Evolutionary conservation across 352 stramenopile species (phyloP).

Genomic region (Phytopythium litorale): DNA sequence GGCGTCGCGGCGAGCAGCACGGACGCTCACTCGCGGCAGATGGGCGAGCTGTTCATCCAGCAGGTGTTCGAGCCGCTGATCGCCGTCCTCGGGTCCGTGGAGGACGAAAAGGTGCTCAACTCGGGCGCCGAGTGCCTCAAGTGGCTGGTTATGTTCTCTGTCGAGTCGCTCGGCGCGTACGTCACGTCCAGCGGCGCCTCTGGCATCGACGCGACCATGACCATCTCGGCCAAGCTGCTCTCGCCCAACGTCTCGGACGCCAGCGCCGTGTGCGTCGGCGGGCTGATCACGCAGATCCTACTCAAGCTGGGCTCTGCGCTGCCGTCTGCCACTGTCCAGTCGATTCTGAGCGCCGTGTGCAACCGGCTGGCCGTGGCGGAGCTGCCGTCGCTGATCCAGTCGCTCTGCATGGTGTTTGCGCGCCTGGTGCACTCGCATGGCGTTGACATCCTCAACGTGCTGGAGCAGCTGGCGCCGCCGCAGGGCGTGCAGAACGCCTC

Average conservation of each 20-base stretch:
- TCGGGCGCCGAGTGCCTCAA: slow-evolving; percentile 77
- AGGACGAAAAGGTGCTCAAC: slow-evolving; percentile 79
- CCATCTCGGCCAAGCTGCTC: slow-evolving; percentile 64
- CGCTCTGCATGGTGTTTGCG: slow-evolving; percentile 80
- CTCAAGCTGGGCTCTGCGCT: slow-evolving; percentile 59
- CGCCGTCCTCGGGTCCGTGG: slow-evolving; percentile 43
- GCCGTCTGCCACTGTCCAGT: slow-evolving; percentile 61
- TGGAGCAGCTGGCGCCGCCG: slow-evolving; percentile 63
- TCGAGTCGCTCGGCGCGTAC: slow-evolving; percentile 57
- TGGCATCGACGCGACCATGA: slow-evolving; percentile 67
- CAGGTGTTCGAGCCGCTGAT: slow-evolving; percentile 73
- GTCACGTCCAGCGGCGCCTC: slow-evolving; percentile 27
- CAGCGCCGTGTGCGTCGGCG: slow-evolving; percentile 66
- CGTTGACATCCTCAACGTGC: slow-evolving; percentile 54
- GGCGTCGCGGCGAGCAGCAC: slow-evolving; percentile 7
- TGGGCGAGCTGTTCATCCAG: slow-evolving; percentile 64
- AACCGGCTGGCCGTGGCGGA: slow-evolving; percentile 59
- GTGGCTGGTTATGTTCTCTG: slow-evolving; percentile 78
- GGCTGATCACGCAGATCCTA: slow-evolving; percentile 79
- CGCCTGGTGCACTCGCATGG: slow-evolving; percentile 75
- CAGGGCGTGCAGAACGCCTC: slow-evolving; percentile 16
- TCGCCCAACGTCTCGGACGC: slow-evolving; percentile 64
- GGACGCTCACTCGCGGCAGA: slow-evolving; percentile 33
- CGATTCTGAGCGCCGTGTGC: slow-evolving; percentile 68
- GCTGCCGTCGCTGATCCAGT: slow-evolving; percentile 73